Evolutionary conservation across 805 yeast species (phyloP), one percentile per base, ranked within the genome.

Genomic region (Yarrowia sp.): DNA sequence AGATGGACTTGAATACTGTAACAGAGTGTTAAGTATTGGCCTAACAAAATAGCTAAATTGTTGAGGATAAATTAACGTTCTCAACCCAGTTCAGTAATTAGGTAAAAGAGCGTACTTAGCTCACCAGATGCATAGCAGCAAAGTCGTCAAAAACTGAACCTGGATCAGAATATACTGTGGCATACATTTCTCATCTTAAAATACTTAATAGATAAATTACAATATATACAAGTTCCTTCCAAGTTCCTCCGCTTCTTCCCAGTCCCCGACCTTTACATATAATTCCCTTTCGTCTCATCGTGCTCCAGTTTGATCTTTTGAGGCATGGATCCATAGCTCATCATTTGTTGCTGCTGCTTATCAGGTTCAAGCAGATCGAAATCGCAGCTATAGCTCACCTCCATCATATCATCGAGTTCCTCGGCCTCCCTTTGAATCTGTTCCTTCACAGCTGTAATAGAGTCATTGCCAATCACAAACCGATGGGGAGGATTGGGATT

Each of bases 331-430:
- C 8, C 35, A 15, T 38, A 38, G 3, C 45, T 45, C 43, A 36
- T 12, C 10, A 8, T 16, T 3, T 26, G 32, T 5, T 26, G 32
- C 7, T 26, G 32, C 32, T 26, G 32, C 32, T 26, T 2, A 5
- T 53, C 59, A 3, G 12, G 35, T 12, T 53, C 59, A 2, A 53
- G 14, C 59, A 59, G 5, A 16, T 59, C 65, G 15, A 16, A 59
- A 16, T 59, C 65, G 35, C 65, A 42, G 8, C 52, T 43, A 8
- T 59, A 59, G 14, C 65, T 59, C 8, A 59, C 52, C 65, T 59
- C 65, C 52, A 59, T 59, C 50, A 59, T 59, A 22, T 63, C 56
- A 40, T 63, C 67, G 38, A 63, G 50, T 14, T 48, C 67, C 40
- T 63, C 67, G 11, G 67, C 67, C 15, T 48, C 55, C 11, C 22